These are phyloP conservation scores for Sanguinoderma infundibulare DNA, from an alignment of 1,284 basidiomycete species.

Conservation along the genomic window DNA sequence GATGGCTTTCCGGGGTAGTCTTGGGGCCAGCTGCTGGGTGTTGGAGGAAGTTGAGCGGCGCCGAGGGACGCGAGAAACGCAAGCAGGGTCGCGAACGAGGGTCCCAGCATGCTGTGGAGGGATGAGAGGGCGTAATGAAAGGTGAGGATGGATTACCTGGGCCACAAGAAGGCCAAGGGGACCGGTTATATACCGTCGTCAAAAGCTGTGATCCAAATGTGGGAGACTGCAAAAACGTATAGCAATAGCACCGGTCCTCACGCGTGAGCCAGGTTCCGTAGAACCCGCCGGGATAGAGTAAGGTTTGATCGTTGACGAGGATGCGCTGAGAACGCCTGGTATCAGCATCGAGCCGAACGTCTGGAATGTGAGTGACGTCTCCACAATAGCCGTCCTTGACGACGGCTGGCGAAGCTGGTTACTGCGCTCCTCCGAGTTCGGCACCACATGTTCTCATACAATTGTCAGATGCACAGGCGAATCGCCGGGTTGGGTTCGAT, in stretches of 20 bases:
- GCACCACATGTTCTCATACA: conserved; percentile 7
- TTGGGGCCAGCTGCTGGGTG: conserved; percentile 27
- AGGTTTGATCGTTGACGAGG: conserved; percentile 12
- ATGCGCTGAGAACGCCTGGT: too few relatives aligned
- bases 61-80: conserved; percentile 12
- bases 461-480: conserved; percentile 13
- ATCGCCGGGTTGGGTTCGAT: neutral
- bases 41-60: conserved; percentile 16
- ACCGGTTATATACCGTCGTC: conserved; percentile 20
- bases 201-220: conserved; percentile 6
- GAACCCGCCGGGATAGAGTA: conserved; percentile 8
- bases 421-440: neutral
- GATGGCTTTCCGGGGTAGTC: conserved; percentile 55
- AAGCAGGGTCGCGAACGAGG: conserved; percentile 8
- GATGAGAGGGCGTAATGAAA: neutral
- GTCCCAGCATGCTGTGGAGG: conserved; percentile 13
- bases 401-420: conserved; percentile 10
- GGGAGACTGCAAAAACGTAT: conserved; percentile 5
- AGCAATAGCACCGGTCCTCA: neutral
- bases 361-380: neutral
- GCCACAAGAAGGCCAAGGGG: neutral
- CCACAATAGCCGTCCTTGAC: conserved; percentile 25
- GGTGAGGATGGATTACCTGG: conserved; percentile 4
- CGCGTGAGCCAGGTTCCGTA: conserved; percentile 6
- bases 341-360: conserved; percentile 3